Evolutionary conservation across 257 asterid species (phyloP).

Genomic region (Rhazya stricta): DNA sequence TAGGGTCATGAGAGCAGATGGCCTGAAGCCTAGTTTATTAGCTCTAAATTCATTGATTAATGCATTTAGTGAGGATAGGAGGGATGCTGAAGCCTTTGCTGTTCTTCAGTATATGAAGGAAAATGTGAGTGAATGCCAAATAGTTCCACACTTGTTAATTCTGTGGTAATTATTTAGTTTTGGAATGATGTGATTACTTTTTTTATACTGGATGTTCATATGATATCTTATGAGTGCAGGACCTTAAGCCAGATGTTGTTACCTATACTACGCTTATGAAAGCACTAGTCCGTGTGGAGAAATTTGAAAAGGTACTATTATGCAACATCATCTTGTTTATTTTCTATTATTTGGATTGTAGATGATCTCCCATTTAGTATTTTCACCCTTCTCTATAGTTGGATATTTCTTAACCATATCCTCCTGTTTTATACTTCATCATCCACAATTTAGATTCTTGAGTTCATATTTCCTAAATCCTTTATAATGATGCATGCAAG

Average conservation of each 20-base stretch:
- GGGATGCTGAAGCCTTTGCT: conserved; percentile 85
- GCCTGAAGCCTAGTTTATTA: conserved; percentile 76
- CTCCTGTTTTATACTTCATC: not conserved
- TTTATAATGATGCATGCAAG: not conserved
- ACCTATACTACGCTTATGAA: conserved; percentile 97
- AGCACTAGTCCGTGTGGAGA: conserved; percentile 84
- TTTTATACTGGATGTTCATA: conserved; percentile 6
- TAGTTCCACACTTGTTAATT: not conserved
- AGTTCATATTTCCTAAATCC: not conserved
- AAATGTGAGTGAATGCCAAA: conserved; percentile 46
- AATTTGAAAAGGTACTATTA: conserved; percentile 58
- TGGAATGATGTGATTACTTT: conserved; percentile 9
- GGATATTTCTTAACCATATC: not conserved
- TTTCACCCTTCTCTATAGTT: not conserved
- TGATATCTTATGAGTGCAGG: conserved; percentile 44
- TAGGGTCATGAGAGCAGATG: conserved; percentile 84
- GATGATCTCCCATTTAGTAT: not conserved
- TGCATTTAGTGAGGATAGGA: conserved; percentile 94
- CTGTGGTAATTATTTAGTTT: not conserved
- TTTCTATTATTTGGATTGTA: conserved; percentile 1
- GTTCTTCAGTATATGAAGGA: conserved; percentile 93
- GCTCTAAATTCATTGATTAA: conserved; percentile 85
- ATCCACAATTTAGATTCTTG: not conserved
- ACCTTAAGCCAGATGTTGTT: conserved; percentile 81
- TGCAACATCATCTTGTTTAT: not conserved